Conservation (phyloP, 192 early-diverging fungal species). For the Linnemannia elongata region DNA sequence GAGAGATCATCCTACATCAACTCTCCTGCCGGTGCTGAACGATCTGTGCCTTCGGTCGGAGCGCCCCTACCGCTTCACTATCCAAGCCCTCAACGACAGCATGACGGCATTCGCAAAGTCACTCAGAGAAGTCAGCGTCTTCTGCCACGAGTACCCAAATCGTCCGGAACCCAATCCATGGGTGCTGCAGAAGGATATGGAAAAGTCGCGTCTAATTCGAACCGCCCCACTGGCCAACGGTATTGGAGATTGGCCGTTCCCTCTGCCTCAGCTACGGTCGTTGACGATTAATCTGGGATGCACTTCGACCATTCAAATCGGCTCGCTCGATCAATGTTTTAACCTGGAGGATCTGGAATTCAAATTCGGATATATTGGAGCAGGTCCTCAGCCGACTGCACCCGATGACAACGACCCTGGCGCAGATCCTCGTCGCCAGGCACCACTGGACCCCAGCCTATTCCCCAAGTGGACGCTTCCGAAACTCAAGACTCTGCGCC, state of each 20-base stretch:
- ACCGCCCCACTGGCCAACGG: background rate
- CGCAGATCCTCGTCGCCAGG: background rate
- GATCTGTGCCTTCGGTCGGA: background rate
- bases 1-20: background rate
- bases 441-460: background rate
- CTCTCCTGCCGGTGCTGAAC: background rate
- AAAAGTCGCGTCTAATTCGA: background rate
- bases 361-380: background rate
- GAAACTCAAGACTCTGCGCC: background rate
- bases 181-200: background rate
- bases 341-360: conserved; percentile 10
- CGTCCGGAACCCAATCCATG: background rate
- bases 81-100: conserved; percentile 21
- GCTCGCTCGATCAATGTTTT: conserved; percentile 16
- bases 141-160: background rate
- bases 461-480: conserved; percentile 22
- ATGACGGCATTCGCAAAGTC: conserved; percentile 10
- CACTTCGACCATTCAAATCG: background rate
- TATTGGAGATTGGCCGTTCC: background rate
- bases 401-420: background rate
- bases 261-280: background rate
- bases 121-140: background rate
- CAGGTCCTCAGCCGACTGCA: background rate
- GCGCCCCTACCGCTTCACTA: background rate
- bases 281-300: background rate